Conservation (phyloP, 352 stramenopile genomes). For the Pythium aquatile region DNA sequence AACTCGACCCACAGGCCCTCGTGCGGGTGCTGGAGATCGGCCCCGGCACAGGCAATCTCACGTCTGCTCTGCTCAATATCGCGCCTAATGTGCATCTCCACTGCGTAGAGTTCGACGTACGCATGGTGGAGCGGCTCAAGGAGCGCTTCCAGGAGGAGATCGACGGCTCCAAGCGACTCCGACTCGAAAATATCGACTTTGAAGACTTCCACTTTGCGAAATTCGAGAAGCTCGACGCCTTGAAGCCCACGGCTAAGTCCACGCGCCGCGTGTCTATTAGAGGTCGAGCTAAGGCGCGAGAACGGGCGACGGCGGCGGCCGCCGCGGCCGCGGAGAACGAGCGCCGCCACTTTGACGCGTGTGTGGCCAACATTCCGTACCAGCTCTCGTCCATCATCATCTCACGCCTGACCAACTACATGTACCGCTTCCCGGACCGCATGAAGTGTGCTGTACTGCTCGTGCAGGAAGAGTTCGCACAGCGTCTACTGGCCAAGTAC, state of each 20-base stretch:
- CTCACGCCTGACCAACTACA: constrained; percentile 69
- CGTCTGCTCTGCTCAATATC: constrained; percentile 60
- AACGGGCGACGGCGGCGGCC: constrained; percentile 14
- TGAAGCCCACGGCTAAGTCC: neutral
- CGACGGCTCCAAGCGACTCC: constrained; percentile 21
- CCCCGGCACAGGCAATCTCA: constrained; percentile 84
- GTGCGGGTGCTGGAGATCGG: constrained; percentile 83
- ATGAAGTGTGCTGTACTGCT: constrained; percentile 73
- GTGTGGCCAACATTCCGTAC: constrained; percentile 87
- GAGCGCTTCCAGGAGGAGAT: constrained; percentile 47
- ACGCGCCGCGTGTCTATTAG: constrained; percentile 14
- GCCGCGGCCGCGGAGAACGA: constrained; percentile 12
- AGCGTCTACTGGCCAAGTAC: constrained; percentile 66
- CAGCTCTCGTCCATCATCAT: constrained; percentile 85
- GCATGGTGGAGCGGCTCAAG: constrained; percentile 72
- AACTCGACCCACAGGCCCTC: neutral
- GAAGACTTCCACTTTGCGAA: constrained; percentile 43
- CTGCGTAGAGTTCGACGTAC: constrained; percentile 70
- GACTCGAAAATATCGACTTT: constrained; percentile 43
- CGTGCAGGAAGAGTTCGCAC: constrained; percentile 84
- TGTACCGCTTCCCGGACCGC: constrained; percentile 49
- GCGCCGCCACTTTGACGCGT: constrained; percentile 52
- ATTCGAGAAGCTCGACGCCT: neutral
- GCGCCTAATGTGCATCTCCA: constrained; percentile 51
- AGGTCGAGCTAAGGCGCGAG: constrained; percentile 10